Percentiles rank a stretch among this genome's conserved stretches.
Conservation (phyloP, 495 filamentous ascomycete genomes). For the Achaetomiella virescens region DNA sequence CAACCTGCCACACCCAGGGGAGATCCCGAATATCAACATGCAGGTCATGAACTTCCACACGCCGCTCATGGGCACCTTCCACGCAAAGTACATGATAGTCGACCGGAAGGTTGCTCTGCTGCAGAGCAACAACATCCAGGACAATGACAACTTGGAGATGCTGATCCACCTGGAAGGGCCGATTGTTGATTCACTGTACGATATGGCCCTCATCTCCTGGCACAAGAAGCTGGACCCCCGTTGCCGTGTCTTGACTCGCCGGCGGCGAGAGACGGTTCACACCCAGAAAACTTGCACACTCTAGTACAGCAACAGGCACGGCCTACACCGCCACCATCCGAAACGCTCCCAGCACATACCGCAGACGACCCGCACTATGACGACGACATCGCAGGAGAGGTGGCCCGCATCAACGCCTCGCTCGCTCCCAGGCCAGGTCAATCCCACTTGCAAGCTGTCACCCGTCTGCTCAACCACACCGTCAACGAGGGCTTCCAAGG, state of each 20-base stretch:
- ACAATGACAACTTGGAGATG: constrained; percentile 77
- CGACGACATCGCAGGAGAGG: constrained; percentile 49
- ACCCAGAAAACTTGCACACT: constrained; percentile 12
- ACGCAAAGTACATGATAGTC: constrained; percentile 71
- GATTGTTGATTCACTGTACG: constrained; percentile 69
- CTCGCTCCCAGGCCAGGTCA: constrained; percentile 46
- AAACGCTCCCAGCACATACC: constrained; percentile 49
- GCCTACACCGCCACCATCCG: constrained; percentile 5
- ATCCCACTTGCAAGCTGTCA: constrained; percentile 49
- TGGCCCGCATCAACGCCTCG: constrained; percentile 51
- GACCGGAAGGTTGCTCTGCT: constrained; percentile 62
- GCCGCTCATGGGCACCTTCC: constrained; percentile 68
- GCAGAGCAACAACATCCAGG: constrained; percentile 73
- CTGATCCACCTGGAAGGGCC: constrained; percentile 70
- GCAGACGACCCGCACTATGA: constrained; percentile 59
- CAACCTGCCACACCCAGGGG: constrained; percentile 50
- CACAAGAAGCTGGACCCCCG: constrained; percentile 56
- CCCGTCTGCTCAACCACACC: constrained; percentile 59
- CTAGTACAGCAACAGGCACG: neutral
- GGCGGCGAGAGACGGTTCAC: too few species aligned
- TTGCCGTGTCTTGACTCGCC: constrained; percentile 51
- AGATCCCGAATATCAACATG: constrained; percentile 66
- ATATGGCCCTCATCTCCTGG: constrained; percentile 67
- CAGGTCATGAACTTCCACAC: constrained; percentile 70
- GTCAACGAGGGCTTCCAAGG: constrained; percentile 46